Percentiles rank a stretch among this genome's conserved stretches.
Evolutionary conservation across 176 grass and related monocot genomes (phyloP).

Genomic region (Oryza meyeriana): DNA sequence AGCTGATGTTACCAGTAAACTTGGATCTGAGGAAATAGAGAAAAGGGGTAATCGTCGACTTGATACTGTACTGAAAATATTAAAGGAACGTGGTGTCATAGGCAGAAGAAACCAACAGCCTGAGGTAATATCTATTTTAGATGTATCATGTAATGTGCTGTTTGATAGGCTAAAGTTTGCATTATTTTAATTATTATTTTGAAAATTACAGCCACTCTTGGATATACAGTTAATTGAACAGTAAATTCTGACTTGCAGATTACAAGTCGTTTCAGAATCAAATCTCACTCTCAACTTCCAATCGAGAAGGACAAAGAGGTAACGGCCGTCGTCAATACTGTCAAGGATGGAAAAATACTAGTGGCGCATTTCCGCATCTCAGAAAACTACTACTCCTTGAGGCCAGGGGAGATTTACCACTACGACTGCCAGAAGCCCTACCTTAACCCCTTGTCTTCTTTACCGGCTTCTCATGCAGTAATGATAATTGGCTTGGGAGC

Average conservation of each 20-base stretch:
- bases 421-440: neutral
- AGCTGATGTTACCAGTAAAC: neutral
- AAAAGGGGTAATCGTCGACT: neutral
- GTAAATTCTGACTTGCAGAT: no score
- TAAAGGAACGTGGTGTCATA: neutral
- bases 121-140: constrained; percentile 9
- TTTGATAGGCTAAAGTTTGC: neutral
- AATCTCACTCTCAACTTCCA: neutral
- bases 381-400: neutral
- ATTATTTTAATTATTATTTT: no score
- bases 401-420: neutral
- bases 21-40: neutral
- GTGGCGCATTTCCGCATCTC: neutral
- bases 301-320: neutral
- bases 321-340: neutral
- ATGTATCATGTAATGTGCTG: neutral
- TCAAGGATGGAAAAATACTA: neutral
- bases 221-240: no score
- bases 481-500: neutral
- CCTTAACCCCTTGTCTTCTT: neutral
- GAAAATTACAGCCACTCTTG: no score
- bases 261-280: neutral
- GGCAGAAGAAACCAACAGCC: neutral
- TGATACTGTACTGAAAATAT: neutral
- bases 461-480: neutral